These are phyloP conservation scores for Acacia confusa DNA, from an alignment of 306 rosid genomes.

Conservation along the genomic window DNA sequence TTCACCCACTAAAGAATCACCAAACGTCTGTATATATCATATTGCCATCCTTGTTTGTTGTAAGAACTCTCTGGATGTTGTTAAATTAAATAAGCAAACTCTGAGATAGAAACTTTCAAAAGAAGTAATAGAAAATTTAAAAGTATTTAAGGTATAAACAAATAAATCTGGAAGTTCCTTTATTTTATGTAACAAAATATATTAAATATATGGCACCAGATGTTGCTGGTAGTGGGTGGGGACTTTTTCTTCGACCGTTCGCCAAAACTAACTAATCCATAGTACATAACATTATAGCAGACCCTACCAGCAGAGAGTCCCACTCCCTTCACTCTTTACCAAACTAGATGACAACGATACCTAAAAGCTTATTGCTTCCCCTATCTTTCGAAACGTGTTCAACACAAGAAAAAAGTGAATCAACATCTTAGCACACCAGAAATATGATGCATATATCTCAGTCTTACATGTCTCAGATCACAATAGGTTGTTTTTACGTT, in stretches of 20 bases:
- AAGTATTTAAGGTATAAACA: background rate
- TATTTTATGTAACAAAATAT: background rate
- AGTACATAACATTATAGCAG: conserved; percentile 26
- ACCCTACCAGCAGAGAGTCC: conserved; percentile 50
- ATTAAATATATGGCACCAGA: conserved; percentile 14
- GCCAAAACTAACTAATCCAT: conserved; percentile 45
- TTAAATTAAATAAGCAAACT: background rate
- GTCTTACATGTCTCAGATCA: background rate
- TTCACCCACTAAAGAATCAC: background rate
- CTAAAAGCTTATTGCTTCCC: conserved; percentile 20
- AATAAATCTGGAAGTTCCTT: background rate
- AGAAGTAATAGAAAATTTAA: background rate
- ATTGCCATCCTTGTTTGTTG: background rate
- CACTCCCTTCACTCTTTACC: conserved; percentile 32
- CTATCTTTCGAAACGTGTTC: conserved; percentile 37
- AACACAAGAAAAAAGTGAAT: conserved; percentile 23
- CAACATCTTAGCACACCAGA: background rate
- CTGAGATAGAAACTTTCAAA: background rate
- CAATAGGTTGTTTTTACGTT: background rate
- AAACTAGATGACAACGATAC: conserved; percentile 30
- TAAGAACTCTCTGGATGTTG: background rate
- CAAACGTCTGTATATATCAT: background rate
- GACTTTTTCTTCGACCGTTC: conserved; percentile 13
- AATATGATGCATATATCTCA: background rate
- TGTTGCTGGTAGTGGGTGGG: conserved; percentile 42